Percentiles rank a stretch among this genome's conserved stretches.
Conservation (phyloP, 768 basidiomycete species). For the Suillus subaureus region DNA sequence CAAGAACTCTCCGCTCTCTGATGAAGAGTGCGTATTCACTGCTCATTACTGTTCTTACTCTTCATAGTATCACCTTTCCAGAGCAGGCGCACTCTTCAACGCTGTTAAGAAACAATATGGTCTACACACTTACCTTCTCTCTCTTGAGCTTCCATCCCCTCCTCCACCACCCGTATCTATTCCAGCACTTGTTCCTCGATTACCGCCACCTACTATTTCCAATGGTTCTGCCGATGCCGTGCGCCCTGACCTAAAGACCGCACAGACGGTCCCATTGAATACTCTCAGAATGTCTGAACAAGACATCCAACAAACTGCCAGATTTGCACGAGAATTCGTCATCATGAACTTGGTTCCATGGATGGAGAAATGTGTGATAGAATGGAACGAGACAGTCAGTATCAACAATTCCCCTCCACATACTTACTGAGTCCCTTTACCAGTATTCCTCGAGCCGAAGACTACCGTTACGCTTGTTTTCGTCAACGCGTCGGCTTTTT, state of each 20-base stretch:
- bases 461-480: conserved; percentile 83
- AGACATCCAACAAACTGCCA: conserved; percentile 75
- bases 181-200: conserved; percentile 63
- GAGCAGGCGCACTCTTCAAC: conserved; percentile 78
- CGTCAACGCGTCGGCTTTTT: conserved; percentile 82
- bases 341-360: conserved; percentile 90
- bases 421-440: conserved; percentile 8
- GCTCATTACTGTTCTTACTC: conserved; percentile 4
- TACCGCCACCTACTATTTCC: conserved; percentile 54
- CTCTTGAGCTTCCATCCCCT: conserved; percentile 60
- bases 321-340: conserved; percentile 85
- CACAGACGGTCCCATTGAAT: conserved; percentile 21
- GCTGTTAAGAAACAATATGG: conserved; percentile 89
- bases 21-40: conserved; percentile 69
- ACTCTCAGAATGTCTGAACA: conserved; percentile 59
- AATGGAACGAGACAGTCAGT: conserved; percentile 88
- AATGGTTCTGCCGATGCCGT: conserved; percentile 24
- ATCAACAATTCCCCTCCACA: neutral
- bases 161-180: conserved; percentile 70
- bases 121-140: conserved; percentile 71
- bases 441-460: conserved; percentile 76
- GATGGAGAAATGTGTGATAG: conserved; percentile 94
- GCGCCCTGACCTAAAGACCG: conserved; percentile 18
- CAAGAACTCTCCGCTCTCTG: conserved; percentile 62
- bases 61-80: conserved; percentile 31